Percentiles rank a stretch among this genome's conserved stretches.
phyloP scores from a whole-genome alignment of 2,329 filamentous ascomycete species.

The Ophiocordyceps sinensis region DNA sequence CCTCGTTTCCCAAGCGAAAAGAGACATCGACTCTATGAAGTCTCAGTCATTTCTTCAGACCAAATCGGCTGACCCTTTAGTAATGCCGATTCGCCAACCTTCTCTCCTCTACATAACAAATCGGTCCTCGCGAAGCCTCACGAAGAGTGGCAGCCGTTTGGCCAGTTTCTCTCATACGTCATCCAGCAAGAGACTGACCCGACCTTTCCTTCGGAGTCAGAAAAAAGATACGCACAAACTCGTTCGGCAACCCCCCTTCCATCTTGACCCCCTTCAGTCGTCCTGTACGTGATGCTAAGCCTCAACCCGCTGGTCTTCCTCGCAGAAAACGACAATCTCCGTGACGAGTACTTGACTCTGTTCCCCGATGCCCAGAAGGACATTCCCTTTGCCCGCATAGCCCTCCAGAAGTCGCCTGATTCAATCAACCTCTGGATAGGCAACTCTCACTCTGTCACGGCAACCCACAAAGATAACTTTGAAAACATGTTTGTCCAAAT shows the following conservation, averaged over 20 bases:
- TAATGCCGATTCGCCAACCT: conserved; percentile 22
- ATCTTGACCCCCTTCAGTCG: neutral
- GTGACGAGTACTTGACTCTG: conserved; percentile 53
- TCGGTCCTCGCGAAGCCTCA: conserved; percentile 56
- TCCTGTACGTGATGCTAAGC: neutral
- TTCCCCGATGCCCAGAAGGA: conserved; percentile 46
- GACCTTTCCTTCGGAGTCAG: conserved; percentile 15
- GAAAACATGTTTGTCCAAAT: conserved; percentile 76
- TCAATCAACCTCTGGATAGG: conserved; percentile 78
- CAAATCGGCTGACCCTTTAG: conserved; percentile 7
- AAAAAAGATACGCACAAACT: conserved; percentile 62
- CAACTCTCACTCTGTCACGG: conserved; percentile 53
- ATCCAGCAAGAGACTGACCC: conserved; percentile 36
- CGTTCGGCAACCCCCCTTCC: conserved; percentile 29
- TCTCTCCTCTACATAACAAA: conserved; percentile 11
- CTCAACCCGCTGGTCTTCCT: neutral
- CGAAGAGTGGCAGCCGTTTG: conserved; percentile 50
- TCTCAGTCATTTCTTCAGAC: neutral
- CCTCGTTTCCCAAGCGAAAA: no score
- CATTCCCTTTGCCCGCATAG: conserved; percentile 60
- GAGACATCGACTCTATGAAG: no score
- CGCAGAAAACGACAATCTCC: conserved; percentile 66
- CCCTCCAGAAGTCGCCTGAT: conserved; percentile 50
- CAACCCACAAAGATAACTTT: conserved; percentile 70
- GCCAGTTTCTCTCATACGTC: conserved; percentile 46